phyloP scores from a whole-genome alignment of 106 monocot species.

The Allium cepa region DNA sequence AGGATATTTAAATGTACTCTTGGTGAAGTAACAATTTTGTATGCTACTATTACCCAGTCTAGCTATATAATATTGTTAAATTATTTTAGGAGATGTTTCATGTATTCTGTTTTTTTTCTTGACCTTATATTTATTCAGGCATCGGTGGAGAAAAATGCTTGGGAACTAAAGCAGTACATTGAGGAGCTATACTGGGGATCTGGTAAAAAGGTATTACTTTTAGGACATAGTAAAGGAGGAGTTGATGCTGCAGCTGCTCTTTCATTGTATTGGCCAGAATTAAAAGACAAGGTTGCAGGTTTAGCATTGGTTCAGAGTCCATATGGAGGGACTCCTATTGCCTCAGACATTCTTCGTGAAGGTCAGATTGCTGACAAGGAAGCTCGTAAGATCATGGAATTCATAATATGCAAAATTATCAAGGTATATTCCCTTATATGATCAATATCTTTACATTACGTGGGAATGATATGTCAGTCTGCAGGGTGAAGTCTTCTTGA shows the following conservation, averaged over 20 bases:
- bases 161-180: conserved; percentile 63
- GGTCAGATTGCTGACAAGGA: conserved; percentile 69
- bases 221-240: conserved; percentile 73
- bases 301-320: conserved; percentile 64
- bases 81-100: neutral
- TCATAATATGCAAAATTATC: conserved; percentile 61
- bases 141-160: conserved; percentile 59
- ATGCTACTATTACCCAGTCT: too few relatives aligned
- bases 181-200: conserved; percentile 76
- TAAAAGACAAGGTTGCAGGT: conserved; percentile 62
- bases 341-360: conserved; percentile 61
- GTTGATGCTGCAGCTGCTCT: conserved; percentile 64
- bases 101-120: neutral
- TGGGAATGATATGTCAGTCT: too few relatives aligned
- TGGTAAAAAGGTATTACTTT: conserved; percentile 41
- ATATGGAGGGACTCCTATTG: conserved; percentile 55
- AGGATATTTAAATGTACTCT: too few relatives aligned
- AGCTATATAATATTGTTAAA: too few relatives aligned
- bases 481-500: too few relatives aligned
- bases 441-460: too few relatives aligned
- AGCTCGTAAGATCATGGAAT: conserved; percentile 51
- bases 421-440: conserved; percentile 22
- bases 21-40: too few relatives aligned
- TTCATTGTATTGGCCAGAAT: conserved; percentile 51
- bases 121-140: conserved; percentile 26